phyloP scores from a whole-genome alignment of 768 basidiomycete genomes.

The Tylopilus sp. region DNA sequence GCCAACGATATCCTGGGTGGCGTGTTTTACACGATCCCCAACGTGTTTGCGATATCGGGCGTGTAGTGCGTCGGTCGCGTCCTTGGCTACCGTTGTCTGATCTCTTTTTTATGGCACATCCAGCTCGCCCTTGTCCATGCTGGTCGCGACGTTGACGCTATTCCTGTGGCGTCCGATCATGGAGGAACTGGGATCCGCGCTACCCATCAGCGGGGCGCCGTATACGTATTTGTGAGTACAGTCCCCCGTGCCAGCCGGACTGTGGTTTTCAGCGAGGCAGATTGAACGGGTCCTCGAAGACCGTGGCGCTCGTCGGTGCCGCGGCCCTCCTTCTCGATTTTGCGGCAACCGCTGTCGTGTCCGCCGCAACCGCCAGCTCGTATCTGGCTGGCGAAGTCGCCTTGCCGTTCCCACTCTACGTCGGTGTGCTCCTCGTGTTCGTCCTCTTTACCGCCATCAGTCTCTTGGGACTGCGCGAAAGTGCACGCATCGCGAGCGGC shows the following conservation, averaged over 20 bases:
- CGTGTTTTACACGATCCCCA: slow-evolving; percentile 68
- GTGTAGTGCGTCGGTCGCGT: slow-evolving; percentile 71
- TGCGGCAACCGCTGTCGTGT: slow-evolving; percentile 64
- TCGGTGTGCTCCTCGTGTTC: slow-evolving; percentile 53
- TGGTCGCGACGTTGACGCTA: slow-evolving; percentile 56
- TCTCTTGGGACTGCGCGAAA: slow-evolving; percentile 58
- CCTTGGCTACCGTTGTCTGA: too few relatives aligned
- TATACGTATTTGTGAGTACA: slow-evolving; percentile 61
- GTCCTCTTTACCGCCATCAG: slow-evolving; percentile 51
- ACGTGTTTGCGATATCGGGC: slow-evolving; percentile 54
- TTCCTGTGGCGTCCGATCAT: slow-evolving; percentile 76
- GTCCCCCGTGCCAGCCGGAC: background rate
- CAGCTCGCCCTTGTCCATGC: slow-evolving; percentile 70
- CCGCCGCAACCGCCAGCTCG: slow-evolving; percentile 66
- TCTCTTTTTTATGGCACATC: too few relatives aligned
- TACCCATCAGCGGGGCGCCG: slow-evolving; percentile 68
- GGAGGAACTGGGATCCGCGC: slow-evolving; percentile 65
- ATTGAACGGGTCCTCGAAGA: slow-evolving; percentile 61
- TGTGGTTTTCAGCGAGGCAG: slow-evolving; percentile 30
- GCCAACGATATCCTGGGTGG: slow-evolving; percentile 67
- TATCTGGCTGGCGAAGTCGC: slow-evolving; percentile 64
- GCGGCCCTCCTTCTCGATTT: slow-evolving; percentile 70
- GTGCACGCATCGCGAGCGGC: slow-evolving; percentile 54
- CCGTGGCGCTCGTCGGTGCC: slow-evolving; percentile 61
- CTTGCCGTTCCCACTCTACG: slow-evolving; percentile 53